phyloP scores from a whole-genome alignment of 306 rosid genomes.

The Psophocarpus tetragonolobus region DNA sequence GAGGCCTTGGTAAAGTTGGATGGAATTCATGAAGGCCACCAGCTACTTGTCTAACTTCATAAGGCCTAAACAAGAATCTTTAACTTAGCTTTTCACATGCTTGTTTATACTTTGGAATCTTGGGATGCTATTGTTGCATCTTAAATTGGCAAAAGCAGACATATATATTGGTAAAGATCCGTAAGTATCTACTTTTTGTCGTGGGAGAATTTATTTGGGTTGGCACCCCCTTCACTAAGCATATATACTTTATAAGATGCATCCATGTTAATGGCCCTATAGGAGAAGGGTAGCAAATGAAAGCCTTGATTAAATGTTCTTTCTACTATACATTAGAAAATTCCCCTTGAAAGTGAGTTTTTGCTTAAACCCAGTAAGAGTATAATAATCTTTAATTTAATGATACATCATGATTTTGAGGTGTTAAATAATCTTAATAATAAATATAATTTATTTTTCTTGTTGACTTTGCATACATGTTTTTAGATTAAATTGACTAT shows the following conservation, averaged over 20 bases:
- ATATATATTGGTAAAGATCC: constrained; percentile 25
- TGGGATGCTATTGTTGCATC: constrained; percentile 35
- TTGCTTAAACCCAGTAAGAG: background rate
- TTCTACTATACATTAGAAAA: background rate
- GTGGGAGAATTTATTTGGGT: constrained; percentile 24
- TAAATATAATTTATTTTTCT: background rate
- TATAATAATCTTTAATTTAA: background rate
- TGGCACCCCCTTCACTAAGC: constrained; percentile 5
- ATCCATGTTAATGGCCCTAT: background rate
- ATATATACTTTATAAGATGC: background rate
- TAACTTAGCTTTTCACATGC: constrained; percentile 41
- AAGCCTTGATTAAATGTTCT: background rate
- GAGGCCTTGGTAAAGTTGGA: constrained; percentile 29
- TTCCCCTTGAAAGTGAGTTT: background rate
- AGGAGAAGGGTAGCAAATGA: background rate
- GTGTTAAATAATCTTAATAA: background rate
- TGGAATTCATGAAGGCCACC: constrained; percentile 23
- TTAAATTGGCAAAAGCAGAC: constrained; percentile 26
- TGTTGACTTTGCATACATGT: background rate
- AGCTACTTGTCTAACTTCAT: constrained; percentile 19
- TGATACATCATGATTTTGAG: background rate
- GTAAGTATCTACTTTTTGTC: constrained; percentile 25
- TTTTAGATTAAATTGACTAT: background rate
- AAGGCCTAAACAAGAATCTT: constrained; percentile 36
- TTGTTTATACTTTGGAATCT: constrained; percentile 38